These are phyloP conservation scores for Thielaviopsis euricoi DNA, from an alignment of 2,329 filamentous ascomycete species.

Conservation along the genomic window DNA sequence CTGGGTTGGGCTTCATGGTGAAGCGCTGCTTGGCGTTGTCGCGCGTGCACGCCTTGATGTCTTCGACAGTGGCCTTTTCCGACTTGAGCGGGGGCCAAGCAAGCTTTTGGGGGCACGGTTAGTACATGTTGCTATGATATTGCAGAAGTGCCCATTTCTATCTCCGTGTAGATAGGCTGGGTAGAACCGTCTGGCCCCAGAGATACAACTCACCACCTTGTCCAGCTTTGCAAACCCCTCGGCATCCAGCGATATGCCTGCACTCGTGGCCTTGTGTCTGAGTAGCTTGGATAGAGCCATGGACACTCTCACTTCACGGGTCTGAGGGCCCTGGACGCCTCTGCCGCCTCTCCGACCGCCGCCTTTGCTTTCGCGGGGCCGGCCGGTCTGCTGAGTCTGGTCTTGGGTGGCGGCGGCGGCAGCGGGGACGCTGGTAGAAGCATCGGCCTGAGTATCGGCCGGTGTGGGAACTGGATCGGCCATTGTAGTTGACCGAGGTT, in stretches of 20 bases:
- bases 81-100: conserved; percentile 43
- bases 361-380: conserved; percentile 9
- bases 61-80: conserved; percentile 56
- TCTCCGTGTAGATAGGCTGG: too few species aligned
- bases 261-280: conserved; percentile 38
- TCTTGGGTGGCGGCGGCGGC: too few species aligned
- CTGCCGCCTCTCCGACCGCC: conserved; percentile 15
- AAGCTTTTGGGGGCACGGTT: conserved; percentile 28
- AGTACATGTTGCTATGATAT: too few species aligned
- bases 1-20: conserved; percentile 38
- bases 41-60: conserved; percentile 52
- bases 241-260: conserved; percentile 38
- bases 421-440: too few species aligned
- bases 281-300: conserved; percentile 37
- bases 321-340: conserved; percentile 18
- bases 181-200: too few species aligned
- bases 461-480: too few species aligned
- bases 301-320: conserved; percentile 33
- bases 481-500: too few species aligned
- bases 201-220: conserved; percentile 34
- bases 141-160: too few species aligned
- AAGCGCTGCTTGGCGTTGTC: conserved; percentile 87
- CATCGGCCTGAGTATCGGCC: too few species aligned
- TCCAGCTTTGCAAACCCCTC: conserved; percentile 44
- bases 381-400: too few species aligned